phyloP scores from a whole-genome alignment of 2,329 filamentous ascomycete genomes.

The Pestalotiopsis sp. region DNA sequence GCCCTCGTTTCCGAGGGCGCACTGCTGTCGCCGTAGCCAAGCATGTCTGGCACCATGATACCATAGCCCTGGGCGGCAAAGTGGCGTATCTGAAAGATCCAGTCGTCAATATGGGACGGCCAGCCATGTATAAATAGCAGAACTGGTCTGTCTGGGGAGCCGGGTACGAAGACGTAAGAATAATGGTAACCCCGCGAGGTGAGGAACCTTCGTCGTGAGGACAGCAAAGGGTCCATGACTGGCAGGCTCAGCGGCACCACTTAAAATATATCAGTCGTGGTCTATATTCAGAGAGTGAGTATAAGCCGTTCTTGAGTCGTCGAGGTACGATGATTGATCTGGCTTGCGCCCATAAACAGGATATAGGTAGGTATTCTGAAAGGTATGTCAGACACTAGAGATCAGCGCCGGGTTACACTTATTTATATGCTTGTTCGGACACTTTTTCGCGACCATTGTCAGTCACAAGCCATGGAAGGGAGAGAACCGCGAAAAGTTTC shows the following conservation, averaged over 20 bases:
- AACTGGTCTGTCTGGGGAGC: neutral
- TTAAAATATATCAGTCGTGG: neutral
- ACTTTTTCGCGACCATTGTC: neutral
- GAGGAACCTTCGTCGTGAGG: neutral
- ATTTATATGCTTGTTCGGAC: neutral
- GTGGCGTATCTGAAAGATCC: conserved; percentile 24
- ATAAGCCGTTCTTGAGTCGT: no score
- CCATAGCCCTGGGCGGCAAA: conserved; percentile 31
- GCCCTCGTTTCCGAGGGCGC: conserved; percentile 32
- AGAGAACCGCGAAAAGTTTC: neutral
- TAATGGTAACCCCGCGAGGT: conserved; percentile 30
- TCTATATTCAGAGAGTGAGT: no score
- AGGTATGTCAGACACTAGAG: neutral
- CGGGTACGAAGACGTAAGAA: conserved; percentile 6
- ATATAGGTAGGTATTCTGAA: neutral
- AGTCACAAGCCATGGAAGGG: neutral
- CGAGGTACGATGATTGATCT: no score
- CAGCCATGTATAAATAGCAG: conserved; percentile 16
- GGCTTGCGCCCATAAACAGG: no score
- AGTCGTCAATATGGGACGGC: conserved; percentile 16
- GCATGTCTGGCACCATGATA: conserved; percentile 34
- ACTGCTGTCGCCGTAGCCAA: conserved; percentile 33
- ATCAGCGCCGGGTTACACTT: neutral
- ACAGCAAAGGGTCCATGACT: neutral
- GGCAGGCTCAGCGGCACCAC: neutral